Percentiles rank a stretch among this genome's conserved stretches.
phyloP scores from a whole-genome alignment of 305 asterid species.

The Fraxinus dipetala region DNA sequence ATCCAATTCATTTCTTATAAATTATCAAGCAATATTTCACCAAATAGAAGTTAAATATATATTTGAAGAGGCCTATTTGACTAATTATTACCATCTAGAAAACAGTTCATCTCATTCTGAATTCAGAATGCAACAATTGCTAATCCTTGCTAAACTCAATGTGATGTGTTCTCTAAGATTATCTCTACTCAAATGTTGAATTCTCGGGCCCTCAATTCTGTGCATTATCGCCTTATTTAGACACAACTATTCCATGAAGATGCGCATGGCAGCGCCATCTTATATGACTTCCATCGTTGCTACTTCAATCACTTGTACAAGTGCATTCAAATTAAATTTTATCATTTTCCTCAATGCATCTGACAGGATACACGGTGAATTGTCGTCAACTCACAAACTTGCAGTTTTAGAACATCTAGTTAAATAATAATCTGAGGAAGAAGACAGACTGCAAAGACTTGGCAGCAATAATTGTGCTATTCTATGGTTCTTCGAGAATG shows the following conservation, averaged over 20 bases:
- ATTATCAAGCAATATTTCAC: background rate
- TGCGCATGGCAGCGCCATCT: background rate
- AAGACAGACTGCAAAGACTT: background rate
- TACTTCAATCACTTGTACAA: background rate
- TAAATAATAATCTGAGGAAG: background rate
- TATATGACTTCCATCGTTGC: background rate
- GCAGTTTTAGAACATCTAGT: background rate
- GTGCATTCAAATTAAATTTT: background rate
- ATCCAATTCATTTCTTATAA: background rate
- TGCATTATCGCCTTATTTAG: background rate
- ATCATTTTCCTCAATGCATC: background rate
- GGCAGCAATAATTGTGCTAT: background rate
- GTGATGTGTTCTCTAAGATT: background rate
- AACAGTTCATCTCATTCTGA: background rate
- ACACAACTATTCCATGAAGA: background rate
- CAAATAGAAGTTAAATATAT: background rate
- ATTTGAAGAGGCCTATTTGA: background rate
- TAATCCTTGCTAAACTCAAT: background rate
- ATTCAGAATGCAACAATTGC: constrained; percentile 3
- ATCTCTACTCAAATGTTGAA: background rate
- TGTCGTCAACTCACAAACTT: background rate
- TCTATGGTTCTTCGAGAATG: background rate
- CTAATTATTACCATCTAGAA: background rate
- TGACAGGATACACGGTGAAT: background rate
- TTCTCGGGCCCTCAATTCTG: background rate